Evolutionary conservation across 2,329 filamentous ascomycete genomes (phyloP).

Genomic region (Diaporthe aspalathi): DNA sequence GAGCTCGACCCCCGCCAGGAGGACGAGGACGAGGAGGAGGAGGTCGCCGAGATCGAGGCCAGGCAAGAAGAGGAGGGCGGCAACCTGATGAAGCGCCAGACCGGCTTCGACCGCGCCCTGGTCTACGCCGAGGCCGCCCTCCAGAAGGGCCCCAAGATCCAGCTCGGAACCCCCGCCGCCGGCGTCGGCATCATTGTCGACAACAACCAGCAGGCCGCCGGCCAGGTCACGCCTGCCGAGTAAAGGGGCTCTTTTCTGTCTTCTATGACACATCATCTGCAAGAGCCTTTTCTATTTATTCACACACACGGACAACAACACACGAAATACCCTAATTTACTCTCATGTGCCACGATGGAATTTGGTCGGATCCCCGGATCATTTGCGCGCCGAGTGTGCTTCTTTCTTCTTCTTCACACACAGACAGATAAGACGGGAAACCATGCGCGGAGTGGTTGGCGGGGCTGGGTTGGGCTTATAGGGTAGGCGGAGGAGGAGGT

Average conservation of each 20-base stretch:
- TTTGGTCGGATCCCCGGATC: not conserved
- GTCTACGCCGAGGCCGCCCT: slow-evolving; percentile 54
- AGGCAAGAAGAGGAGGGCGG: slow-evolving; percentile 23
- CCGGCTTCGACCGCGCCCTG: slow-evolving; percentile 56
- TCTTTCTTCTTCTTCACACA: not conserved
- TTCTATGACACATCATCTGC: not conserved
- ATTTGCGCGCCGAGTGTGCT: not conserved
- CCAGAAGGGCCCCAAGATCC: slow-evolving; percentile 52
- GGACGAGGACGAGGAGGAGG: slow-evolving; percentile 18
- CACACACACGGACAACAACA: not conserved
- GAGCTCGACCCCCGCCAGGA: slow-evolving; percentile 36
- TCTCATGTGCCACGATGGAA: slow-evolving; percentile 18
- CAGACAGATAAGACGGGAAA: slow-evolving; percentile 12
- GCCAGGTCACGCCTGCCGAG: slow-evolving; percentile 10
- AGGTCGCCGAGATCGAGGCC: slow-evolving; percentile 22
- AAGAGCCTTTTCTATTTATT: not conserved
- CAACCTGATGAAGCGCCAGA: slow-evolving; percentile 49
- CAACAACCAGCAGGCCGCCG: slow-evolving; percentile 45
- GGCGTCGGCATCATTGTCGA: slow-evolving; percentile 55
- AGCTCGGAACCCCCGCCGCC: slow-evolving; percentile 55
- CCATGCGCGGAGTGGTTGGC: slow-evolving; percentile 20
- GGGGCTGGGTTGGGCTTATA: not conserved
- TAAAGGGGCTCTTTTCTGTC: not conserved
- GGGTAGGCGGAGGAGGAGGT: not conserved
- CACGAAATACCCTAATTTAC: slow-evolving; percentile 21